phyloP scores from a whole-genome alignment of 192 early-diverging fungal genomes.

The Entomortierella lignicola region DNA sequence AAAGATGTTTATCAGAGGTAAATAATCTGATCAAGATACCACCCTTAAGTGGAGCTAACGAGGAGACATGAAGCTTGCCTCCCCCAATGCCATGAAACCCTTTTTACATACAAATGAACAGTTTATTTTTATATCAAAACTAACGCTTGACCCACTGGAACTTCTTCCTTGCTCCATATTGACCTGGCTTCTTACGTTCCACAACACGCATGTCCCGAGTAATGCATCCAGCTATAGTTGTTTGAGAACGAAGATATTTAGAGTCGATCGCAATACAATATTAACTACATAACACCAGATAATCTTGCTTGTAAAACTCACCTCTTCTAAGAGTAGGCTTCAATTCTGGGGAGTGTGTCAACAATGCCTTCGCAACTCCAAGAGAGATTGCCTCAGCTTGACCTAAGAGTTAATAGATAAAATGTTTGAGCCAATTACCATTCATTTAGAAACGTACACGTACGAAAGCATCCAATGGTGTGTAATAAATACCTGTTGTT shows the following conservation, averaged over 20 bases:
- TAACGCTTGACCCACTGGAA: conserved; percentile 61
- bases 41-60: no score
- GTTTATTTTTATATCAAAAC: background rate
- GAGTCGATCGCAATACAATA: background rate
- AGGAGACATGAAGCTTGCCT: no score
- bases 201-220: conserved; percentile 78
- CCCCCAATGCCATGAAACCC: no score
- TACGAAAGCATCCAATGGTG: background rate
- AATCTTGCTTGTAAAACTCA: no score
- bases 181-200: conserved; percentile 97
- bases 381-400: conserved; percentile 90
- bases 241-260: background rate
- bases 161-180: conserved; percentile 89
- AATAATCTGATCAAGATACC: no score
- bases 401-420: conserved; percentile 49
- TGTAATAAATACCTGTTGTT: conserved; percentile 61
- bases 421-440: background rate
- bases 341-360: conserved; percentile 61
- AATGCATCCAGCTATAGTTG: conserved; percentile 63
- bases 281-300: conserved; percentile 2
- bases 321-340: conserved; percentile 58
- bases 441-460: background rate
- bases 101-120: no score
- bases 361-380: conserved; percentile 72
- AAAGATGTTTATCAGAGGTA: background rate